Evolutionary conservation across 1,284 basidiomycete genomes (phyloP).

Genomic region (Irpex lacteus): DNA sequence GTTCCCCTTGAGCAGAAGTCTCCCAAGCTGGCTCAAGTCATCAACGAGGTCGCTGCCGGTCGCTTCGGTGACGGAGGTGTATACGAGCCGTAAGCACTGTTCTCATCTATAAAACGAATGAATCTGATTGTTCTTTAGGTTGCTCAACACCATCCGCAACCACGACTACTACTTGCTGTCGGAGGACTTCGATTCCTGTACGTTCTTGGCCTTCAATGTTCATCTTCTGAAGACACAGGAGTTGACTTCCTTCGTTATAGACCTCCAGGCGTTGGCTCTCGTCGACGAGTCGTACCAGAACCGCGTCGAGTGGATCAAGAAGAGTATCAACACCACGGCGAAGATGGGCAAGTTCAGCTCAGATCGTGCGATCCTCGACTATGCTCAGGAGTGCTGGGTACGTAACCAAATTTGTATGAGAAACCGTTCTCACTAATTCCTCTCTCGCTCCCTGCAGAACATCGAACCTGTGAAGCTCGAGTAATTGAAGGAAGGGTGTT

Average conservation of each 20-base stretch:
- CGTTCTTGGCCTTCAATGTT: conserved; percentile 24
- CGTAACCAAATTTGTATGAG: background rate
- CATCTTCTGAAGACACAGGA: background rate
- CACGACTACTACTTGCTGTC: conserved; percentile 81
- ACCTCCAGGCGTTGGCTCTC: conserved; percentile 78
- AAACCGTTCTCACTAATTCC: background rate
- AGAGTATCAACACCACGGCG: conserved; percentile 81
- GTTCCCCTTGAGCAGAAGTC: conserved; percentile 79
- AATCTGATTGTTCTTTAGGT: conserved; percentile 29
- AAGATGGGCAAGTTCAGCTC: conserved; percentile 97
- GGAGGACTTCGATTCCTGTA: conserved; percentile 90
- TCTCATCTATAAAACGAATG: background rate
- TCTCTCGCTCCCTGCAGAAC: conserved; percentile 17
- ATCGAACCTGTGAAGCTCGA: conserved; percentile 29
- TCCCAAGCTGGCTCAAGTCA: conserved; percentile 70
- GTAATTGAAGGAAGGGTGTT: background rate
- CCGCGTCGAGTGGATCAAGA: conserved; percentile 85
- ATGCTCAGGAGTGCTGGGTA: conserved; percentile 60
- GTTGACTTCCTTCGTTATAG: conserved; percentile 29
- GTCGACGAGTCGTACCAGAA: conserved; percentile 86
- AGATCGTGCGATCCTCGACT: conserved; percentile 87
- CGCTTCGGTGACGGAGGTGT: conserved; percentile 74
- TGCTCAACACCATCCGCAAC: conserved; percentile 74
- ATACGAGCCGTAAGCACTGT: conserved; percentile 68
- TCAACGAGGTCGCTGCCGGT: conserved; percentile 70